Conservation (phyloP, 2,329 filamentous ascomycete genomes). For the Cladosporium sp. region DNA sequence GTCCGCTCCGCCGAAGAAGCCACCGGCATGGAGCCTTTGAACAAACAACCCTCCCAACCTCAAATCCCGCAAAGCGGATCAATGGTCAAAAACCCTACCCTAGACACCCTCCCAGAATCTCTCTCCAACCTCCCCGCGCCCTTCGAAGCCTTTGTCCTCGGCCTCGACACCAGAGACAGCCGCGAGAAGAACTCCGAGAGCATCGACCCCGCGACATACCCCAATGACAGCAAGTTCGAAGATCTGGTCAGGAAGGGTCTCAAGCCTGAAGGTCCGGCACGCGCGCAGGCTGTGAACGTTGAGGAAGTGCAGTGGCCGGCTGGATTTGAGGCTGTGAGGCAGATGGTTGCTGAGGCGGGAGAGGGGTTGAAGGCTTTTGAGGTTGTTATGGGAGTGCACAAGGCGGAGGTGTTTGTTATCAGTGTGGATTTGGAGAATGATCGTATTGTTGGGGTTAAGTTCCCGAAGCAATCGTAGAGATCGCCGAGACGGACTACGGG, state of each 20-base stretch:
- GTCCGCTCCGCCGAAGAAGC: slow-evolving; percentile 5
- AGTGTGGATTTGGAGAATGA: slow-evolving; percentile 18
- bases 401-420: slow-evolving; percentile 20
- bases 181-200: slow-evolving; percentile 17
- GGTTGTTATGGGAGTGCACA: slow-evolving; percentile 16
- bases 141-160: slow-evolving; percentile 19
- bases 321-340: slow-evolving; percentile 12
- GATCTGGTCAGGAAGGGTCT: slow-evolving; percentile 18
- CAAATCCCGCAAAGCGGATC: slow-evolving; percentile 19
- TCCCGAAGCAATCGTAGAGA: not conserved
- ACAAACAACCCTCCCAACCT: slow-evolving; percentile 12
- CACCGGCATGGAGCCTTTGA: slow-evolving; percentile 20
- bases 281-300: slow-evolving; percentile 10
- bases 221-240: slow-evolving; percentile 19
- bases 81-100: slow-evolving; percentile 15
- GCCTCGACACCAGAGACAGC: slow-evolving; percentile 16
- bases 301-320: slow-evolving; percentile 15
- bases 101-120: slow-evolving; percentile 19
- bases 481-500: not conserved
- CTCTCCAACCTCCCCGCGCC: slow-evolving; percentile 17
- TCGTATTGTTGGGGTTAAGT: slow-evolving; percentile 19
- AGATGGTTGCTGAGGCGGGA: slow-evolving; percentile 9
- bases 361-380: slow-evolving; percentile 19
- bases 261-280: slow-evolving; percentile 20
- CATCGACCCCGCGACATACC: slow-evolving; percentile 4